These are phyloP conservation scores for Pyrenula aspistea DNA, from an alignment of 495 filamentous ascomycete species.

Conservation along the genomic window DNA sequence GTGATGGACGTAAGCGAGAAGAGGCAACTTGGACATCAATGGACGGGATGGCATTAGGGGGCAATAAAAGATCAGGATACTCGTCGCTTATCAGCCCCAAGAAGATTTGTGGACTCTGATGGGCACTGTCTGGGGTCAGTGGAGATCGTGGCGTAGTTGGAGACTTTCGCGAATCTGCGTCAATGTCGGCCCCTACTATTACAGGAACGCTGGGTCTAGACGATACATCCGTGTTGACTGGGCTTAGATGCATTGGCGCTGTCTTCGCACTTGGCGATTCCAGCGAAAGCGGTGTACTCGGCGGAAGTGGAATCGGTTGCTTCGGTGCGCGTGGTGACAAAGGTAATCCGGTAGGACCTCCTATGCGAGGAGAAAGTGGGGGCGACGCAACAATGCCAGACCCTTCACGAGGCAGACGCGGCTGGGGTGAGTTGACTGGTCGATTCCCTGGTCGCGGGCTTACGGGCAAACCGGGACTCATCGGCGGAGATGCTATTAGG, in stretches of 20 bases:
- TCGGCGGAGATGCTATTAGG: slow-evolving; percentile 39
- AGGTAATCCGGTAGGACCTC: slow-evolving; percentile 44
- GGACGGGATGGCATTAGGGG: slow-evolving; percentile 83
- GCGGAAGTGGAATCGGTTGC: slow-evolving; percentile 52
- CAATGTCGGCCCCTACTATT: not conserved
- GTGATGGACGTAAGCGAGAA: slow-evolving; percentile 82
- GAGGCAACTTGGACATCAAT: slow-evolving; percentile 80
- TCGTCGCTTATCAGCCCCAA: slow-evolving; percentile 68
- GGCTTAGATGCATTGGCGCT: not conserved
- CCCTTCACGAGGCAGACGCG: slow-evolving; percentile 46
- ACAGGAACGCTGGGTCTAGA: not conserved
- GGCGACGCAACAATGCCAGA: slow-evolving; percentile 39
- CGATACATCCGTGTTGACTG: not conserved
- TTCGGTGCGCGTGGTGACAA: slow-evolving; percentile 61
- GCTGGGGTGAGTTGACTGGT: slow-evolving; percentile 59
- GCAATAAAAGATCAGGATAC: slow-evolving; percentile 69
- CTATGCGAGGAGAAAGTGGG: slow-evolving; percentile 48
- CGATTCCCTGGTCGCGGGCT: slow-evolving; percentile 80
- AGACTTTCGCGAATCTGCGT: slow-evolving; percentile 3
- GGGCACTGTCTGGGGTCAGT: not conserved
- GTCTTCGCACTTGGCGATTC: not conserved
- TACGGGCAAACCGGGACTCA: slow-evolving; percentile 78
- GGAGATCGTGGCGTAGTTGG: slow-evolving; percentile 11
- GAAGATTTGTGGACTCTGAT: slow-evolving; percentile 29
- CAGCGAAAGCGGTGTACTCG: slow-evolving; percentile 3